Evolutionary conservation across 108 stramenopile genomes (phyloP), one percentile per base, ranked within the genome.

Genomic region (Fistulifera pelliculosa): DNA sequence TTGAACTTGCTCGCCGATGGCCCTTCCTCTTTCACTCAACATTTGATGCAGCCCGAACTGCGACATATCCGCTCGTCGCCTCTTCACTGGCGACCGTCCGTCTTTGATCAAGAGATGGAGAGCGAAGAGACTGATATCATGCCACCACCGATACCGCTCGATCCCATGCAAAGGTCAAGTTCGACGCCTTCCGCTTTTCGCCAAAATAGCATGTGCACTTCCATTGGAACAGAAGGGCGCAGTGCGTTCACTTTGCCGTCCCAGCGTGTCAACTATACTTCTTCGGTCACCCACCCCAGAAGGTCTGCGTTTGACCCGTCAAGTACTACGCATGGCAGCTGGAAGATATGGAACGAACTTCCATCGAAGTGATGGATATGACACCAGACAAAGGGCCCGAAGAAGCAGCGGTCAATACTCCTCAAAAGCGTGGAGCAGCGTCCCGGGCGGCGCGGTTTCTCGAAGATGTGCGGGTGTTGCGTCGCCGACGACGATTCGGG

Each of bases 311-410:
- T 51, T 51, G 50, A 28, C 26, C 50, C 15, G 50, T 51, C 22
- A 25, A 22, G 27, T 51, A 51, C 19, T 51, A 51, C 26, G 26
- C 50, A n/a, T 51, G 23, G 11, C 19, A n/a, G 27, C 22, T 51
- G 50, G 50, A 51, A 27, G 50, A 51, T 23, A 51, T 51, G 50
- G 50, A 51, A 11, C 50, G 50, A 10, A 51, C 50, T 5, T 51
- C 50, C 22, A 51, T 51, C 12, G 50, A 51, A 51, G 50, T 51
- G 6, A 27, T 27, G 21, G 26, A 51, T 18, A 51, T 27, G 21
- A 51, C 26, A 5, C 27, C 50, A 3, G 50, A 25, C 25, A 23
- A 23, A 25, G 27, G n/a, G 12, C n/a, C 26, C n/a, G 25, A 3
- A 28, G 5, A 25, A 27, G n/a, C n/a, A 15, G 16, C 12, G 15